Base-by-base conservation (phyloP, 345 rosid species). In the Sonneratia caseolaris region DNA sequence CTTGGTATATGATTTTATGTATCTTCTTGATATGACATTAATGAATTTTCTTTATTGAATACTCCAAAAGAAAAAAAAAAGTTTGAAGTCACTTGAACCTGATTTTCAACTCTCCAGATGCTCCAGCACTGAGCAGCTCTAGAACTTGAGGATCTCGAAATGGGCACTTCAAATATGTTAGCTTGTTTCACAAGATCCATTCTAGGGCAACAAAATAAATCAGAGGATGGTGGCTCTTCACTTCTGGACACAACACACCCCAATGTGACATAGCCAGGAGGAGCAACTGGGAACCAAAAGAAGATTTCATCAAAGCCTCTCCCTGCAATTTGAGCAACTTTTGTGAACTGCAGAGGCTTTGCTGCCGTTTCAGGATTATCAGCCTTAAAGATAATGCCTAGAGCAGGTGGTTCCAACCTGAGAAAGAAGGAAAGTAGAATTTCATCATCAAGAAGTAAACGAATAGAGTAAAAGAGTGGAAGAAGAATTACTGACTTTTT, bases 81-180 rank as follows among this genome's bases (percentile, higher is more conserved):
- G 51, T 47, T 47, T 47, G 1, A 47, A 47, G 13, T 48, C 49
- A 73, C 61, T 47, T 73, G n/a, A 78, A 95, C 99, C 99, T 92
- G 99, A 85, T 95, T 95, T 78, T 89, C 96, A 78, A 95, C 91
- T 84, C 86, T 95, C 99, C 99, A 95, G 78, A 95, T 81, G 84
- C 97, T 90, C 99, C 97, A 95, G 84, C 89, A 82, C 67, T 90
- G 97, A 72, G 89, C 86, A 64, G 85, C 81, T 85, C 84, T 92
- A 70, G 96, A 83, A 78, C 86, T 86, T 38, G 86, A 85, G 64
- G 96, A 90, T 84, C 92, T 92, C 35, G 96, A 84, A 73, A 90
- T 79, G 66, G 97, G 93, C 77, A 84, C 68, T 53, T 95, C 99
- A 74, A 73, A 76, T 73, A 92, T 86, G 81, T 87, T 95, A 71